A percentile compares a stretch with the other conserved stretches of the same genome.
Conservation (phyloP, 257 asterid species). For the Pogostemon cablin region DNA sequence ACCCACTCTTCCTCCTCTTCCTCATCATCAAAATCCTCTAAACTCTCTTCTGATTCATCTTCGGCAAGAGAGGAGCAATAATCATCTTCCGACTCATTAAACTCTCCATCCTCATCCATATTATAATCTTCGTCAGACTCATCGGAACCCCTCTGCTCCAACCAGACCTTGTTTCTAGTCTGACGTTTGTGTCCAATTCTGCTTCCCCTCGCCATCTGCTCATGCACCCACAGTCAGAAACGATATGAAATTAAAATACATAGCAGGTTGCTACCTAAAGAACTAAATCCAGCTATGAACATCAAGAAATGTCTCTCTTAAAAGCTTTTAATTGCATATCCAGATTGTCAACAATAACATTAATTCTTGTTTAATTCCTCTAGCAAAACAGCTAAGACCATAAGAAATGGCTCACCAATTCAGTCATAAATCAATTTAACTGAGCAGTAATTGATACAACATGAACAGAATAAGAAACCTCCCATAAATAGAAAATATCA, state of each 20-base stretch:
- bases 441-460: constrained; percentile 22
- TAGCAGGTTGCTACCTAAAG: constrained; percentile 17
- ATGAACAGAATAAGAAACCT: constrained; percentile 19
- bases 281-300: constrained; percentile 33
- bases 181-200: constrained; percentile 44
- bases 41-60: constrained; percentile 70
- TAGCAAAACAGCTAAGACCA: constrained; percentile 19
- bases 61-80: constrained; percentile 69
- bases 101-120: constrained; percentile 64
- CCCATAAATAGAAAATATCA: constrained; percentile 29
- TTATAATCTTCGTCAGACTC: constrained; percentile 86
- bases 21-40: constrained; percentile 48
- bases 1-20: constrained; percentile 49
- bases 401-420: constrained; percentile 12
- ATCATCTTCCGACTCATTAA: constrained; percentile 70
- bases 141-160: constrained; percentile 48
- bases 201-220: constrained; percentile 67
- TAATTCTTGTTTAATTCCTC: constrained; percentile 13
- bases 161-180: constrained; percentile 42
- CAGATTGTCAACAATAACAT: background rate
- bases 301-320: constrained; percentile 27
- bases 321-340: constrained; percentile 18
- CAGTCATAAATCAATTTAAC: constrained; percentile 11
- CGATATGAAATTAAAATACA: constrained; percentile 27
- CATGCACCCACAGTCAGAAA: constrained; percentile 33